Evolutionary conservation across 179 eudicot species (phyloP).

Genomic region (Patellifolia procumbens): DNA sequence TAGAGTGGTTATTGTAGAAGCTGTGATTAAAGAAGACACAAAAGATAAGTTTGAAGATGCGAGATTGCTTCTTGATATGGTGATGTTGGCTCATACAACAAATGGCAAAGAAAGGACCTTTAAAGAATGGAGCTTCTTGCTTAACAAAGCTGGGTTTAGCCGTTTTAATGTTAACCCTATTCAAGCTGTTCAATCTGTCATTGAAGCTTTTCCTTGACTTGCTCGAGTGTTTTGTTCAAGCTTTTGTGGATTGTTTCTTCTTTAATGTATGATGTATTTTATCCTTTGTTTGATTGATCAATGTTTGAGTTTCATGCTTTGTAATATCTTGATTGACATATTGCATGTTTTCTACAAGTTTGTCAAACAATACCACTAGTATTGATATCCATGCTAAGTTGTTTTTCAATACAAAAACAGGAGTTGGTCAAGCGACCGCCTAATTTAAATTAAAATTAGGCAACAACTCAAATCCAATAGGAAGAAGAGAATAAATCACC

Average conservation of each 20-base stretch:
- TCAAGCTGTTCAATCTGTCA: constrained; percentile 49
- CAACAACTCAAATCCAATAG: too few relatives aligned
- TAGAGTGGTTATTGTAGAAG: constrained; percentile 65
- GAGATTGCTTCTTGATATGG: constrained; percentile 66
- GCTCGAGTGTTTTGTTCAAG: too few relatives aligned
- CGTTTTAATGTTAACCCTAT: constrained; percentile 39
- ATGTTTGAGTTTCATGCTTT: too few relatives aligned
- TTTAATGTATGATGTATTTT: not conserved
- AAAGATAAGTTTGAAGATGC: constrained; percentile 39
- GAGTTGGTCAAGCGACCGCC: too few relatives aligned
- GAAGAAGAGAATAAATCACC: too few relatives aligned
- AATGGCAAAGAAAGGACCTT: constrained; percentile 67
- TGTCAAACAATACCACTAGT: too few relatives aligned
- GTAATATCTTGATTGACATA: too few relatives aligned
- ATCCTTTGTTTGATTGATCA: too few relatives aligned
- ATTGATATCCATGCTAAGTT: too few relatives aligned
- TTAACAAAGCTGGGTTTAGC: constrained; percentile 51
- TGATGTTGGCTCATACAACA: constrained; percentile 72
- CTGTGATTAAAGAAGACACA: constrained; percentile 40
- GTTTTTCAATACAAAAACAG: too few relatives aligned
- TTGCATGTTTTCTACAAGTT: too few relatives aligned
- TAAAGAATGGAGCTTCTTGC: constrained; percentile 55
- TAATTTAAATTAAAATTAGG: too few relatives aligned
- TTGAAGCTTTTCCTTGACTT: constrained; percentile 49
- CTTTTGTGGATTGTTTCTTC: not conserved